Evolutionary conservation across 2,329 filamentous ascomycete genomes (phyloP), one percentile per base, ranked within the genome.

Genomic region (Calonectria pseudoturangicola): DNA sequence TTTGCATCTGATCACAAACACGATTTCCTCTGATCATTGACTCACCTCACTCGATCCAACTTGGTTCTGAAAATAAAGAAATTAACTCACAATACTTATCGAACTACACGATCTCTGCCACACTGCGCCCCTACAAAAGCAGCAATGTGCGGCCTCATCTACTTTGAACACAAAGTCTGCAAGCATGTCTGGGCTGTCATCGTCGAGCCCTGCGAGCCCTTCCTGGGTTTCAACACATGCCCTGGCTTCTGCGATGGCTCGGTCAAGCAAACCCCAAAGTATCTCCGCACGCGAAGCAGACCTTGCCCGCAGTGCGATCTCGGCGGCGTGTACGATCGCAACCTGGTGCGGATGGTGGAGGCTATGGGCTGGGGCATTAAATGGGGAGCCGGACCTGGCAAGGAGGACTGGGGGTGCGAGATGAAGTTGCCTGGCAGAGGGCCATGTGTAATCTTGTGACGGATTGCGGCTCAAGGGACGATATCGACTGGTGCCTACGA

Each of bases 171-270:
- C 80, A 86, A 85, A 63, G 76, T 75, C 71, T 91, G 89, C 85
- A 82, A 83, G 13, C 89, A 90, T 83, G 85, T 84, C 76, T 91
- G 89, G 89, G 84, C 88, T 50, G 79, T 85, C 72, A 84, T 91
- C 77, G 81, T 80, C 4, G 73, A 81, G 54, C 85, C 87, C 7
- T 91, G 89, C 82, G 83, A 77, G 4, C 87, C 87, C 0, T 86
- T 86, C 15, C 84, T 85, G 80, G 88, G 89, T 72, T 90, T 91
- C 82, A 81, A 80, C 71, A 87, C 82, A 33, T 91, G 89, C 81
- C 77, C 81, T 0, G 73, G 69, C 45, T 88, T 90, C 74, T 80
- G 82, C 67, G 83, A 84, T 75, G 84, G 84, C 66, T 77, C 79
- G 39, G 77, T 84, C 64, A 85, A 86, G 73, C 79, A 81, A 25